Evolutionary conservation across 2,329 filamentous ascomycete genomes (phyloP).

Genomic region (Zasmidium angulare): DNA sequence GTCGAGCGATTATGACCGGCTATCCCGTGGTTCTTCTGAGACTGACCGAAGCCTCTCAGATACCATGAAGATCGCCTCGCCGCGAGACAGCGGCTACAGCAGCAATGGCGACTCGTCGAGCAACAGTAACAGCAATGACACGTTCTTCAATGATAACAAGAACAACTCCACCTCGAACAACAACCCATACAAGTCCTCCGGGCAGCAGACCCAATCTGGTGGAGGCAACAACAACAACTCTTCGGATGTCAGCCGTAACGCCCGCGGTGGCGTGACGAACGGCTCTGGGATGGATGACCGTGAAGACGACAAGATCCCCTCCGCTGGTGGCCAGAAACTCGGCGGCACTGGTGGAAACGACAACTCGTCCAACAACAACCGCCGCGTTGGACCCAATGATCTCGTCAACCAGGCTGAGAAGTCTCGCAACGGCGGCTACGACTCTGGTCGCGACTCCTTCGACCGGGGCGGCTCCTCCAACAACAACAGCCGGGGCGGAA

Average conservation of each 20-base stretch:
- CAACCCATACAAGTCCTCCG: background rate
- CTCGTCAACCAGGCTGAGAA: constrained; percentile 12
- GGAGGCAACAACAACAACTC: background rate
- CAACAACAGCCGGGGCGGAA: background rate
- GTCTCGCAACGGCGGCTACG: constrained; percentile 1
- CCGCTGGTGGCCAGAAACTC: background rate
- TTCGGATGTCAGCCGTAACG: constrained; percentile 8
- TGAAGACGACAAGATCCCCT: background rate
- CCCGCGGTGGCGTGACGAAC: constrained; percentile 4
- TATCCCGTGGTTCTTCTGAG: constrained; percentile 8
- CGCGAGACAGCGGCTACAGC: constrained; percentile 1
- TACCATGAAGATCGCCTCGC: constrained; percentile 10
- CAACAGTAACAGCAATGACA: background rate
- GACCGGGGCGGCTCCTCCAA: background rate
- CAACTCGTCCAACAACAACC: background rate
- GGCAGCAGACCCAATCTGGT: background rate
- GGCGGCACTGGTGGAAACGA: background rate
- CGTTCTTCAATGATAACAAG: constrained; percentile 2
- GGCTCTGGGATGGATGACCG: background rate
- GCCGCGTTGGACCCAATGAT: constrained; percentile 5
- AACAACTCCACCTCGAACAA: background rate
- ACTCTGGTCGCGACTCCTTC: background rate
- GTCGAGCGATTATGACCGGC: constrained; percentile 8
- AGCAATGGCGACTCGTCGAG: background rate
- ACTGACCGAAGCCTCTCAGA: constrained; percentile 7